Conservation (phyloP, 2,329 filamentous ascomycete genomes). For the Pseudophaeomoniella oleicola region DNA sequence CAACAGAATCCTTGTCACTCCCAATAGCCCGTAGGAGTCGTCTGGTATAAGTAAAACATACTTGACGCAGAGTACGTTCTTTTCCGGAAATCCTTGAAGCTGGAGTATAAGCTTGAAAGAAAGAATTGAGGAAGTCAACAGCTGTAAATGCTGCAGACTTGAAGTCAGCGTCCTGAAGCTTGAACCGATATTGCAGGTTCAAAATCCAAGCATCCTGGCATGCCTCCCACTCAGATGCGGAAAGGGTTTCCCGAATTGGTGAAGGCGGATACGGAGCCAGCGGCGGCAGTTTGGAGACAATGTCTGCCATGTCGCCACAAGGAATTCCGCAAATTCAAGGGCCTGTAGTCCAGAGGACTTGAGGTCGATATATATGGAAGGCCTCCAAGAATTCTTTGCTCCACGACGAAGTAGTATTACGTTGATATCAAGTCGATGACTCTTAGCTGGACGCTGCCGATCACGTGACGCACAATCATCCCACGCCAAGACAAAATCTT, state of each 20-base stretch:
- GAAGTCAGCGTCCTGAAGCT: conserved; percentile 42
- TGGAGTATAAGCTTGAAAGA: conserved; percentile 14
- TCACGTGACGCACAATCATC: neutral
- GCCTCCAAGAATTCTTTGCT: no score
- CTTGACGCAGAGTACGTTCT: conserved; percentile 40
- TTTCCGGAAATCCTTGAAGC: conserved; percentile 15
- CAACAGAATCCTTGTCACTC: conserved; percentile 24
- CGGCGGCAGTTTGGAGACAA: conserved; percentile 43
- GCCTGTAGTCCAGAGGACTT: no score
- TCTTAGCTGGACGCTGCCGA: no score
- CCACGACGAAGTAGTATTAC: no score
- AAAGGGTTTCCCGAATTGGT: conserved; percentile 51
- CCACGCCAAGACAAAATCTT: neutral
- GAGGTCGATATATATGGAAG: no score
- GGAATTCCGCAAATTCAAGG: no score
- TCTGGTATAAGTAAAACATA: conserved; percentile 49
- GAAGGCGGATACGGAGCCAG: conserved; percentile 65
- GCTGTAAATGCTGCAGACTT: conserved; percentile 30
- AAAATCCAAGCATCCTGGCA: conserved; percentile 65
- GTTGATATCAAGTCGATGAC: no score
- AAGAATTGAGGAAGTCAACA: conserved; percentile 17
- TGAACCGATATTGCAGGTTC: conserved; percentile 51
- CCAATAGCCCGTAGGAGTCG: conserved; percentile 35
- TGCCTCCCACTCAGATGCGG: conserved; percentile 58
- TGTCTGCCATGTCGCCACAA: neutral